Evolutionary conservation across 768 basidiomycete genomes (phyloP), one percentile per base, ranked within the genome.

Genomic region (Lactarius akahatsu): DNA sequence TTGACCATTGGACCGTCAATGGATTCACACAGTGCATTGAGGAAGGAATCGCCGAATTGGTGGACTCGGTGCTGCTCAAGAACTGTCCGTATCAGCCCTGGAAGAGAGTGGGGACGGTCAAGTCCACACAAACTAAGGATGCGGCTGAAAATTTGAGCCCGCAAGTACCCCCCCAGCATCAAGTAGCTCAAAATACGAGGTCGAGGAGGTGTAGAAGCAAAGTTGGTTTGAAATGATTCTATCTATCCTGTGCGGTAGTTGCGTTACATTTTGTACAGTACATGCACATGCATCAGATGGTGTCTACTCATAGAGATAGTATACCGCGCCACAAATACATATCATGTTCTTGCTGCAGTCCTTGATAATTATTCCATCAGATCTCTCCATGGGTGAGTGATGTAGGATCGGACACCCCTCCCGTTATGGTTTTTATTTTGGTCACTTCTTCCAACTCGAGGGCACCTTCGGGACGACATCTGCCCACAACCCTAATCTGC

Each of bases 401-500:
- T 45, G 40, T 45, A 56, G 43, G 20, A n/a, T 5, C 4, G 10
- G 50, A n/a, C 64, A 36, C 32, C 41, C 28, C 18, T 58, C 36
- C 8, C 13, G 7, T 23, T 6, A 28, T 5, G 7, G 28, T 20
- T 11, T 50, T 40, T n/a, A 28, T n/a, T 58, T 45, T 26, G 15
- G 34, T 68, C 59, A 70, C 59, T 72, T 69, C 65, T 82, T 86
- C 94, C 94, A 96, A 70, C 85, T 86, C 2, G 91, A 90, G 50
- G 92, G 91, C 43, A 94, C 87, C 73, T 84, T 85, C 62, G 81
- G 79, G 36, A 91, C 83, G 10, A 85, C 84, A 43, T 85, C 79
- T 6, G 82, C 83, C 96, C 93, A 97, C 68, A 78, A 76, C 30
- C 77, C 77, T 62, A 94, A 77, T 47, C 92, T 82, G 2, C 89